These are phyloP conservation scores for Tolypocladium guangdongense DNA, from an alignment of 2,329 filamentous ascomycete genomes.

Conservation along the genomic window DNA sequence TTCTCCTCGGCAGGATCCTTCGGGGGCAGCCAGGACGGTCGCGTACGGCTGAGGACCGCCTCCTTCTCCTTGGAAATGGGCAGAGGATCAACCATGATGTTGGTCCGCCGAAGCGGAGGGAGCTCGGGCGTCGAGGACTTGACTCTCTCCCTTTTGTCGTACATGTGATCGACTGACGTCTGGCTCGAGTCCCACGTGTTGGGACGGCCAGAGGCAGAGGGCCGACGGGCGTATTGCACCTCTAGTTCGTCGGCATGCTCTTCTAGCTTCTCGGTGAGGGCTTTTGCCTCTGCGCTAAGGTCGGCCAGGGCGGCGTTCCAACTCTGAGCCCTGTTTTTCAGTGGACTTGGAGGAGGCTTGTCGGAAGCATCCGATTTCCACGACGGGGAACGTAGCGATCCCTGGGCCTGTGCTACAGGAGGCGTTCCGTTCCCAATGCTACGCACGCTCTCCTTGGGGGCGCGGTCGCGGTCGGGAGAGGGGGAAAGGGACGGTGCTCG, in stretches of 20 bases:
- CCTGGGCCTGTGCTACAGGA: slow-evolving; percentile 45
- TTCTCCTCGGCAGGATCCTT: slow-evolving; percentile 87
- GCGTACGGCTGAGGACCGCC: slow-evolving; percentile 67
- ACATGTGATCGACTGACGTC: slow-evolving; percentile 18
- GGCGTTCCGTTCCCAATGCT: slow-evolving; percentile 56
- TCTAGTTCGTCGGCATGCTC: slow-evolving; percentile 58
- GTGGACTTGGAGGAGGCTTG: slow-evolving; percentile 25
- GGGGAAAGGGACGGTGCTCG: slow-evolving; percentile 40
- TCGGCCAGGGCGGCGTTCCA: slow-evolving; percentile 63
- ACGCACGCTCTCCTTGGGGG: slow-evolving; percentile 37
- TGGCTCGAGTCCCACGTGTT: slow-evolving; percentile 28
- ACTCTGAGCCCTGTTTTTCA: slow-evolving; percentile 53
- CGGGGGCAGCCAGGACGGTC: slow-evolving; percentile 75
- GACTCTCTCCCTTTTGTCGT: slow-evolving; percentile 40
- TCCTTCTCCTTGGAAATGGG: slow-evolving; percentile 82
- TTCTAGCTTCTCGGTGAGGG: slow-evolving; percentile 69
- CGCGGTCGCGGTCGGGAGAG: slow-evolving; percentile 40
- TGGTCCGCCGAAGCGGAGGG: slow-evolving; percentile 58
- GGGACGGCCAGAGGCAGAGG: slow-evolving; percentile 19
- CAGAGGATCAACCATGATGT: slow-evolving; percentile 75
- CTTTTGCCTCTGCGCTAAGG: slow-evolving; percentile 61
- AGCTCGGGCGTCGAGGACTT: slow-evolving; percentile 59
- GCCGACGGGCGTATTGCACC: slow-evolving; percentile 21
- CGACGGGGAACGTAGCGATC: slow-evolving; percentile 45
- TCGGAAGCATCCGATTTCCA: slow-evolving; percentile 38